phyloP scores from a whole-genome alignment of 805 yeast species.

The Spathaspora arborariae region DNA sequence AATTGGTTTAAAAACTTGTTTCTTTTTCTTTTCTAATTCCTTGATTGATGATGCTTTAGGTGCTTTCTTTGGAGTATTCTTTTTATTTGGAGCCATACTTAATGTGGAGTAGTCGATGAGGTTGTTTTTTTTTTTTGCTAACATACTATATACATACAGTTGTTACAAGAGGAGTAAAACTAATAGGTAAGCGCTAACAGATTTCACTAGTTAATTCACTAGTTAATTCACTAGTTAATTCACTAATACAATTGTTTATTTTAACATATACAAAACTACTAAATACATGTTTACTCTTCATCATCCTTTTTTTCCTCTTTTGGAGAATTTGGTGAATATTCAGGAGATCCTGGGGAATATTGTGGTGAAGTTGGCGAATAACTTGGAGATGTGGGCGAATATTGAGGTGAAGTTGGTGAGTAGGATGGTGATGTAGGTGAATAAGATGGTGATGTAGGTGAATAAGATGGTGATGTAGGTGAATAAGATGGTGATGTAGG shows the following conservation, averaged over 20 bases:
- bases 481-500: constrained; percentile 70
- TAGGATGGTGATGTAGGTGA: constrained; percentile 80
- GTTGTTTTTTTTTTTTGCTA: background rate
- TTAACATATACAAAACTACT: background rate
- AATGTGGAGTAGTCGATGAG: background rate
- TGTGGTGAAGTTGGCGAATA: constrained; percentile 76
- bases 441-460: constrained; percentile 73
- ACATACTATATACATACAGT: no score
- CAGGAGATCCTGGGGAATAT: constrained; percentile 66
- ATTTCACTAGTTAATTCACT: no score
- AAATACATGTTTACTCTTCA: background rate
- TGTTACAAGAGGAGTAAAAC: no score
- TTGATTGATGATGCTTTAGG: constrained; percentile 35
- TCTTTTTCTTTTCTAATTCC: constrained; percentile 45
- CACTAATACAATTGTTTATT: background rate
- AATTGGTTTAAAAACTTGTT: constrained; percentile 61
- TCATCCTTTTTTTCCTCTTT: constrained; percentile 17
- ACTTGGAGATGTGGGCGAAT: constrained; percentile 71
- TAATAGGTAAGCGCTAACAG: no score
- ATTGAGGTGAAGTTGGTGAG: constrained; percentile 46
- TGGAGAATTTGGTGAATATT: constrained; percentile 43
- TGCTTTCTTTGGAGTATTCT: constrained; percentile 5
- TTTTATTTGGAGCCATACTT: background rate
- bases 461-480: constrained; percentile 56
- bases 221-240: background rate